phyloP scores from a whole-genome alignment of 495 filamentous ascomycete genomes.

The Aspergillus egyptiacus region DNA sequence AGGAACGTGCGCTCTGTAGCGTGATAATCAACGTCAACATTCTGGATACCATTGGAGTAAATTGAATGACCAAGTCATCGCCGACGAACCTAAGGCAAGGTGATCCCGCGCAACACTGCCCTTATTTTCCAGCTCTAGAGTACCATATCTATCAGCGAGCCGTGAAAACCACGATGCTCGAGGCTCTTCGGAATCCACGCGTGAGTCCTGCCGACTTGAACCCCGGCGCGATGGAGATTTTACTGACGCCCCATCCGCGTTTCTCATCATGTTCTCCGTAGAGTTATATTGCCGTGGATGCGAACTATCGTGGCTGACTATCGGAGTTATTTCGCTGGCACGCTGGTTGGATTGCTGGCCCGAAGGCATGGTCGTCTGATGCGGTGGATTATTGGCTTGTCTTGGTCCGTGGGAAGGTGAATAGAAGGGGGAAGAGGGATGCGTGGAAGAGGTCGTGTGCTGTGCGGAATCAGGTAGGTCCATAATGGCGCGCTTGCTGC shows the following conservation, averaged over 20 bases:
- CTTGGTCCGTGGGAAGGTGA: conserved; percentile 18
- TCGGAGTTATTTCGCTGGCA: conserved; percentile 32
- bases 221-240: conserved; percentile 10
- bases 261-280: conserved; percentile 23
- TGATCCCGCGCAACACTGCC: conserved; percentile 94
- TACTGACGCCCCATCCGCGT: conserved; percentile 9
- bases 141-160: conserved; percentile 63
- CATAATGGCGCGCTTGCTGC: conserved; percentile 41
- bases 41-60: conserved; percentile 1
- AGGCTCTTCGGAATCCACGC: conserved; percentile 15
- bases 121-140: conserved; percentile 91
- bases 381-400: conserved; percentile 17
- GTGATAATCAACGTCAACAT: conserved; percentile 1
- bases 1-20: conserved; percentile 86
- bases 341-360: conserved; percentile 14
- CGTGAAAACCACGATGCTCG: conserved; percentile 45
- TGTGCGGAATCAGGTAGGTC: conserved; percentile 28
- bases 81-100: conserved; percentile 73
- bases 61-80: conserved; percentile 2
- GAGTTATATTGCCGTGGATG: conserved; percentile 33
- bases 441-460: conserved; percentile 19
- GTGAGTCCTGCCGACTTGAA: conserved; percentile 5
- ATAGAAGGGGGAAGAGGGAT: conserved; percentile 26
- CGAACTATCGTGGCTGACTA: conserved; percentile 24
- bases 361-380: conserved; percentile 11